Conservation (phyloP, 2,329 filamentous ascomycete genomes). For the Penicillium corylophilum region DNA sequence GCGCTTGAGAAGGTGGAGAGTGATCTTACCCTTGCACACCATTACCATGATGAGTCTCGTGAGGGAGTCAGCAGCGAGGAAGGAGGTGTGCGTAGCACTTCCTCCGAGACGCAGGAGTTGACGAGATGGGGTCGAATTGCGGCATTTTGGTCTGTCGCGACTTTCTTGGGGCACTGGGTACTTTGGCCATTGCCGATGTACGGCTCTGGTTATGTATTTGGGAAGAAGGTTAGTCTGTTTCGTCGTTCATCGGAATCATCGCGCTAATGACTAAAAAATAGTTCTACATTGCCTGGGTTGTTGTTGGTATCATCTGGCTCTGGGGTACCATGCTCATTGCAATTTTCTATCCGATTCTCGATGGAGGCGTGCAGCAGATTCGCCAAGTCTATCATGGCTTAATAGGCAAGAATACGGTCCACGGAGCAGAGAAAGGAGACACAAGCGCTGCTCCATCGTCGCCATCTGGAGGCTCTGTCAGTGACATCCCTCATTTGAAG, state of each 20-base stretch:
- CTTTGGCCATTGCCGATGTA: constrained; percentile 59
- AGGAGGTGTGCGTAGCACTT: constrained; percentile 1
- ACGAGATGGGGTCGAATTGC: constrained; percentile 51
- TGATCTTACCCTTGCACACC: constrained; percentile 22
- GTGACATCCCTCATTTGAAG: not conserved
- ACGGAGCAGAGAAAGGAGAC: not conserved
- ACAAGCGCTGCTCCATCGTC: not conserved
- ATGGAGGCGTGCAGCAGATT: constrained; percentile 42
- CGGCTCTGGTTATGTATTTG: constrained; percentile 51
- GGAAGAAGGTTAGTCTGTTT: constrained; percentile 32
- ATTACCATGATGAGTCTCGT: constrained; percentile 3
- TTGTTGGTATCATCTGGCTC: constrained; percentile 54
- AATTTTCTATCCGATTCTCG: constrained; percentile 52
- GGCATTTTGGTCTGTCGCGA: constrained; percentile 49
- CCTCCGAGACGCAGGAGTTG: constrained; percentile 35
- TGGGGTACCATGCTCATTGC: constrained; percentile 53
- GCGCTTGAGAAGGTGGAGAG: constrained; percentile 28
- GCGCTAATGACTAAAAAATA: constrained; percentile 13
- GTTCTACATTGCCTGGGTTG: constrained; percentile 54
- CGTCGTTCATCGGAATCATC: not conserved
- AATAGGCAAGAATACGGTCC: not conserved
- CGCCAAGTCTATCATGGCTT: constrained; percentile 18
- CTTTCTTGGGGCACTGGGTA: constrained; percentile 55
- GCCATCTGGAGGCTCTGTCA: constrained; percentile 5
- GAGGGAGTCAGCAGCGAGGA: constrained; percentile 2